Base-by-base conservation (phyloP, 345 rosid species). In the Heritiera fomes region DNA sequence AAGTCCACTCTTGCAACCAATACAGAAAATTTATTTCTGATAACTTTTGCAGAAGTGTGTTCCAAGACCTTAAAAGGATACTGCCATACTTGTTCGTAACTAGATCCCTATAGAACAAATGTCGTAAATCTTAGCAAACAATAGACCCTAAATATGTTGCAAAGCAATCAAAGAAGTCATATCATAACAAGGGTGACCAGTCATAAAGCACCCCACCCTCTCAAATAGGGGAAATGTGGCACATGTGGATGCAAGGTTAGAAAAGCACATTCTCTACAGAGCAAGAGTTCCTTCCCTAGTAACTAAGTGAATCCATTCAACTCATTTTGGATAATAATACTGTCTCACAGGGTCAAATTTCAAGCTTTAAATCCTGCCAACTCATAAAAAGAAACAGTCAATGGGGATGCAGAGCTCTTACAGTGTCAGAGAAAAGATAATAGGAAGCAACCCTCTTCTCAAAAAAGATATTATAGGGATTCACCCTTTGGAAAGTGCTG, bases 161-260 rank as follows among this genome's bases (percentile, higher is more conserved):
- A 63, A 38, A 63, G 45, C 1, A 34, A 63, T 34, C 20, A 34
- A 13, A 13, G 2, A 8, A 23, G n/a, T 63, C n/a, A 4, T 9
- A 6, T 63, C 43, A 63, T 34, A 43, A 15, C 7, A 63, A 5
- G 2, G 2, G 45, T 63, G 68, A 34, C 10, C 3, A 34, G 45
- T 63, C 68, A 41, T 41, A 32, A 62, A 63, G 68, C 6, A 62
- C 66, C 66, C 41, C 13, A 11, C 40, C 66, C 68, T 63, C 68
- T 63, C 63, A 23, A 6, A 63, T 14, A 14, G 68, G 45, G 68
- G 1, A 63, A 34, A 7, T 18, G 45, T 13, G 17, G 45, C 11
- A 63, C 68, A 63, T 34, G 20, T 63, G 45, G 68, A 7, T 63
- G 68, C 68, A 13, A 63, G 45, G 43, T 63, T 45, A 63, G 41